Evolutionary conservation across 2,329 filamentous ascomycete genomes (phyloP).

Genomic region (Pezicula neosporulosa): DNA sequence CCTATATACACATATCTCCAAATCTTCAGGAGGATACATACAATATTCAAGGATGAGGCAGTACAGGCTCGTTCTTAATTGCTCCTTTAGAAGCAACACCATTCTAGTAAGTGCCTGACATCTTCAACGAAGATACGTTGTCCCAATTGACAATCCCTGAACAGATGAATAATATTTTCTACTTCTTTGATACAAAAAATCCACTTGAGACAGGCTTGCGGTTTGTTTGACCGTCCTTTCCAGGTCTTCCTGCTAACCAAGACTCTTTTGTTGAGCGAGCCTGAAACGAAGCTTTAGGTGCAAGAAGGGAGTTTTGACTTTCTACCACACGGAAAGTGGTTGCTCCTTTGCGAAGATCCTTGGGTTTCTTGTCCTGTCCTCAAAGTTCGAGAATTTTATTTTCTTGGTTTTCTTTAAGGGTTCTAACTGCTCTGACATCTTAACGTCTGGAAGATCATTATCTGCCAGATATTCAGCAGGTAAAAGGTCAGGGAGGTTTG

Average conservation of each 20-base stretch:
- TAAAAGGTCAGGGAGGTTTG: conserved; percentile 21
- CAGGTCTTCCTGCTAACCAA: conserved; percentile 23
- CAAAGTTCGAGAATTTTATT: conserved; percentile 20
- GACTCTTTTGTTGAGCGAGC: conserved; percentile 23
- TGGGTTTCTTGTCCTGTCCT: conserved; percentile 23
- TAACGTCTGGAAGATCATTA: conserved; percentile 5
- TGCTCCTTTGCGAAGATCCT: conserved; percentile 22
- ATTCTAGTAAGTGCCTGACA: no score
- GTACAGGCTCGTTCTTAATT: no score
- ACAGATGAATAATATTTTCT: not conserved
- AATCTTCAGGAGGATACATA: no score
- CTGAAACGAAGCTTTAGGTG: conserved; percentile 21
- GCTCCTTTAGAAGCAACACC: no score
- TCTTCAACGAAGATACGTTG: no score
- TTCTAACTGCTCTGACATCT: not conserved
- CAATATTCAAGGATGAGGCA: no score
- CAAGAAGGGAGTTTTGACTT: conserved; percentile 12
- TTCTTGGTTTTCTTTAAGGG: conserved; percentile 17
- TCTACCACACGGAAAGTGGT: conserved; percentile 26
- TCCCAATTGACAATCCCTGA: no score
- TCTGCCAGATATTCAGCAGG: conserved; percentile 26
- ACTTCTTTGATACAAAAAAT: conserved; percentile 20
- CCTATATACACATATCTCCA: no score
- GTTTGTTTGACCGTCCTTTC: conserved; percentile 10
- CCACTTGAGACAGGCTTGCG: conserved; percentile 20